Percentiles rank a stretch among this genome's conserved stretches.
These are phyloP conservation scores for Linum tenue DNA, from an alignment of 345 rosid species.

Conservation along the genomic window DNA sequence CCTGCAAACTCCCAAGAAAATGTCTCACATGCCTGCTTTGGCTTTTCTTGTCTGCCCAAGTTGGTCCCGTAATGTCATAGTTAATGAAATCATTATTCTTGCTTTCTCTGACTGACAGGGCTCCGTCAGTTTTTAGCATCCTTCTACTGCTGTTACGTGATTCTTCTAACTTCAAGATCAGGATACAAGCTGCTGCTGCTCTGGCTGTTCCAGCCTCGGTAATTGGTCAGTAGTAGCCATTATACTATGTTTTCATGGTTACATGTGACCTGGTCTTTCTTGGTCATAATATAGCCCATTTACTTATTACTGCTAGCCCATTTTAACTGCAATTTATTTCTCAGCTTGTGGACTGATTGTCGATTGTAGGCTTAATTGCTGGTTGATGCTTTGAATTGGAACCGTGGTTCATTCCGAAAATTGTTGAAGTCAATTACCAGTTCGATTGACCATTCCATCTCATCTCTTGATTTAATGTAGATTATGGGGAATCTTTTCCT, in stretches of 20 bases:
- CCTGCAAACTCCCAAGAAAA: not conserved
- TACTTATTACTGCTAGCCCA: not conserved
- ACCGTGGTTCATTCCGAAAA: not conserved
- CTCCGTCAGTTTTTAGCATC: constrained; percentile 77
- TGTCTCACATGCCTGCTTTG: not conserved
- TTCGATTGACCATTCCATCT: constrained; percentile 2
- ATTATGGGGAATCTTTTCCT: constrained; percentile 73
- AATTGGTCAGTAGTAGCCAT: constrained; percentile 39
- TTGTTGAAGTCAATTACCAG: not conserved
- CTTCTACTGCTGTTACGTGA: constrained; percentile 72
- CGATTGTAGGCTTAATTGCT: not conserved
- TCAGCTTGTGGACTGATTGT: not conserved
- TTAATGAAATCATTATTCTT: not conserved
- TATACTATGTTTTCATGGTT: constrained; percentile 9
- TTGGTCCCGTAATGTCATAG: not conserved
- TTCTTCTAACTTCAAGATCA: constrained; percentile 86
- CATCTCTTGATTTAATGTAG: constrained; percentile 32
- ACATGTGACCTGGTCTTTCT: constrained; percentile 2
- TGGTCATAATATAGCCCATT: constrained; percentile 1
- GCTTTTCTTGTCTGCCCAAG: not conserved
- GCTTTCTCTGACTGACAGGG: constrained; percentile 48
- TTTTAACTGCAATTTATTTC: not conserved
- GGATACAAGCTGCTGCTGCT: constrained; percentile 97
- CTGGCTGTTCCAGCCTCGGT: constrained; percentile 69
- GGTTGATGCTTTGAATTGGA: not conserved